A percentile compares a stretch with the other conserved stretches of the same genome.
Conservation (phyloP, 2,329 filamentous ascomycete genomes). For the Samsoniella hepiali region DNA sequence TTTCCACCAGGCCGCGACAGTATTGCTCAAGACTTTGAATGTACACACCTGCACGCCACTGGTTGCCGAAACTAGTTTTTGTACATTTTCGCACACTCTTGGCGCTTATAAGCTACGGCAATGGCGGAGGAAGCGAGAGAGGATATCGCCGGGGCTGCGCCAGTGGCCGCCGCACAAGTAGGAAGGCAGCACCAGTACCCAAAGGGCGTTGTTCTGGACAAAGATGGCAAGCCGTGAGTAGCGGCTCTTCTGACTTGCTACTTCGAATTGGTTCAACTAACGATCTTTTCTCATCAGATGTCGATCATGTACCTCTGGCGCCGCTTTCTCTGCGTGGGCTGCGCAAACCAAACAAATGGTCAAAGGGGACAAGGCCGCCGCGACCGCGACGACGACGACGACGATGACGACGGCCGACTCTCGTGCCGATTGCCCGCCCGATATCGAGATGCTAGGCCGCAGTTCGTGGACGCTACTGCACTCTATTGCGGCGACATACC, state of each 20-base stretch:
- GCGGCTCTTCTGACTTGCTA: constrained; percentile 25
- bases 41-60: background rate
- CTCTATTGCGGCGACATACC: constrained; percentile 85
- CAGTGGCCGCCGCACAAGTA: constrained; percentile 24
- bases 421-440: constrained; percentile 72
- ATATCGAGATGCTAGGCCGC: constrained; percentile 82
- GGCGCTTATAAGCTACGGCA: background rate
- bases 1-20: background rate
- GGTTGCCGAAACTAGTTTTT: background rate
- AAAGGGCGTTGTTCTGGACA: constrained; percentile 71
- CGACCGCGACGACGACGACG: constrained; percentile 11
- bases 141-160: constrained; percentile 23
- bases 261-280: background rate
- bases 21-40: background rate
- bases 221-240: constrained; percentile 80
- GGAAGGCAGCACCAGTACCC: constrained; percentile 50
- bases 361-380: constrained; percentile 27
- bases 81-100: background rate
- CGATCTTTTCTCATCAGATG: constrained; percentile 49
- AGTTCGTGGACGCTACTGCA: constrained; percentile 93
- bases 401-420: constrained; percentile 31
- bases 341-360: constrained; percentile 47
- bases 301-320: constrained; percentile 63
- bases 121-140: constrained; percentile 41
- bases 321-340: constrained; percentile 55